Evolutionary conservation across 345 rosid genomes (phyloP).

Genomic region (Ailanthus altissimus): DNA sequence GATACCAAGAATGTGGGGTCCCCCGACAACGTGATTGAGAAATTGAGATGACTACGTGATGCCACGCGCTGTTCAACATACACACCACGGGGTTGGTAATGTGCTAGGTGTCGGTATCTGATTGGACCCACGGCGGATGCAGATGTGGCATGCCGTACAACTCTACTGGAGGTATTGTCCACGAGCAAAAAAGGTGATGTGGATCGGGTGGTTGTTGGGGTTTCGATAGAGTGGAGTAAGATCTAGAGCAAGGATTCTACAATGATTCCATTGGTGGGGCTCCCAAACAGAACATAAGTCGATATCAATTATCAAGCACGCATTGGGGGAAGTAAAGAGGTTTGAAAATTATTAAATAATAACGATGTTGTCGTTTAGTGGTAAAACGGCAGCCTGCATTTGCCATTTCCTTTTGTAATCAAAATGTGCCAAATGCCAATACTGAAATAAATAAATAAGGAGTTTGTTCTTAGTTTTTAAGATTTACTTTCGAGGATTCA

Average conservation of each 20-base stretch:
- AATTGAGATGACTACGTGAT: too few species aligned
- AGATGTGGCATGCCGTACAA: background rate
- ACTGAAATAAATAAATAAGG: too few species aligned
- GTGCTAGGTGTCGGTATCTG: background rate
- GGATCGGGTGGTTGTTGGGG: background rate
- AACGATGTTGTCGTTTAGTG: too few species aligned
- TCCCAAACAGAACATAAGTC: background rate
- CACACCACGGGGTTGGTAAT: background rate
- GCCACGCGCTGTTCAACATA: conserved; percentile 3
- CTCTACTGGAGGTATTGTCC: background rate
- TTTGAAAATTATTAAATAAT: too few species aligned
- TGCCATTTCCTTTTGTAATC: too few species aligned
- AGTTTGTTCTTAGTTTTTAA: too few species aligned
- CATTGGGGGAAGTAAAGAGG: background rate
- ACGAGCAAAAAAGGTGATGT: background rate
- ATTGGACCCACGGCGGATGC: background rate
- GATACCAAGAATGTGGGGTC: conserved; percentile 7
- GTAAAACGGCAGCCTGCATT: too few species aligned
- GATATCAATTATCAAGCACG: background rate
- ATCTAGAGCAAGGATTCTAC: background rate
- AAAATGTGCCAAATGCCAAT: too few species aligned
- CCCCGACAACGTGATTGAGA: background rate
- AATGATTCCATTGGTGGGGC: background rate
- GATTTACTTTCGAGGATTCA: too few species aligned
- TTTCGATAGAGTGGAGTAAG: background rate